Conservation (phyloP, 73 alveolate species). For the Paraurostyla sp. region DNA sequence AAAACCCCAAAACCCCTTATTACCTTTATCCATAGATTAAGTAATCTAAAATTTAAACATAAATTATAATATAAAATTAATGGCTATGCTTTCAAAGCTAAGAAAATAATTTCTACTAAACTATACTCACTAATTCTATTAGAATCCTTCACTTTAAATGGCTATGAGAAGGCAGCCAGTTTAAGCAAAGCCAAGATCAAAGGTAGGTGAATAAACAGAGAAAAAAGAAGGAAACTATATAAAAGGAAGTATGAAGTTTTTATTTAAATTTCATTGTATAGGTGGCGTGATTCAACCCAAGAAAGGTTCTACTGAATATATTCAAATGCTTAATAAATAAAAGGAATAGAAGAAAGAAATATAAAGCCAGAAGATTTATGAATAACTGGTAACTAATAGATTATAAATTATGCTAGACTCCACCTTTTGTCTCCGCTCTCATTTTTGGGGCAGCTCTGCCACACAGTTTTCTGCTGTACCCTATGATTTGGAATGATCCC, state of each 20-base stretch:
- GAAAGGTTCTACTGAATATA: slow-evolving; percentile 50
- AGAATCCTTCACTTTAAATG: neutral
- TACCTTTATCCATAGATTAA: too few relatives aligned
- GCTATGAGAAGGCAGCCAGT: neutral
- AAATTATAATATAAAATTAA: neutral
- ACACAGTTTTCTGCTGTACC: slow-evolving; percentile 42
- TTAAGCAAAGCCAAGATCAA: neutral
- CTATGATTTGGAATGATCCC: slow-evolving; percentile 67
- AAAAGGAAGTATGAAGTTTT: neutral
- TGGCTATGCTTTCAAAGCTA: slow-evolving; percentile 24
- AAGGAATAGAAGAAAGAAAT: slow-evolving; percentile 47
- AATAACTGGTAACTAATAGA: neutral
- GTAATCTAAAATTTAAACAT: too few relatives aligned
- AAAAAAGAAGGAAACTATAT: neutral
- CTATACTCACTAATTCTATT: neutral
- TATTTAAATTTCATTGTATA: neutral
- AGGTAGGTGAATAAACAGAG: neutral
- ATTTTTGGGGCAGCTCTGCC: slow-evolving; percentile 56
- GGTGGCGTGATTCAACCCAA: slow-evolving; percentile 18
- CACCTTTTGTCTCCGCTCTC: slow-evolving; percentile 54
- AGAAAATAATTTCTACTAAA: neutral
- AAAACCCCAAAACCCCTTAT: too few relatives aligned
- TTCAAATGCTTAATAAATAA: neutral
- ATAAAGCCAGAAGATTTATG: neutral
- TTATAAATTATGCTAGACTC: slow-evolving; percentile 35